These are phyloP conservation scores for Rhodotorula kratochvilovae DNA, from an alignment of 768 basidiomycete species.

Conservation along the genomic window DNA sequence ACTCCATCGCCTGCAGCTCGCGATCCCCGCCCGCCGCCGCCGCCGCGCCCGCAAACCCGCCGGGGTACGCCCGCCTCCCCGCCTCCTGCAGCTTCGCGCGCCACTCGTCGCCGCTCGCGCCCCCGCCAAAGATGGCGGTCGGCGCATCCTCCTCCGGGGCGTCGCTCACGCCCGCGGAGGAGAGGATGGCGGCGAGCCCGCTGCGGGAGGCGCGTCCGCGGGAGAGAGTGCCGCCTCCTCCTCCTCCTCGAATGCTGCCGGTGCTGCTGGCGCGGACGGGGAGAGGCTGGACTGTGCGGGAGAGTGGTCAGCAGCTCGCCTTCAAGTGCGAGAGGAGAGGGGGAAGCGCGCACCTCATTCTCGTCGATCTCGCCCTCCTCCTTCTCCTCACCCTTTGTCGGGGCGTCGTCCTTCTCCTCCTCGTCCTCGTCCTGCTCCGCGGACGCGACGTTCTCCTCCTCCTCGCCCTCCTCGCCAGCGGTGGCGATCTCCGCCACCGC, in stretches of 20 bases:
- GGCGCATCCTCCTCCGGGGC: conserved; percentile 37
- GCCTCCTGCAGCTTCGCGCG: conserved; percentile 56
- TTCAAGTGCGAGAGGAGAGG: too few species aligned
- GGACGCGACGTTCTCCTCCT: conserved; percentile 6
- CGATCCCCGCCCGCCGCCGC: conserved; percentile 57
- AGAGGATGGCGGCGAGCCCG: not conserved
- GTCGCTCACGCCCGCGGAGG: not conserved
- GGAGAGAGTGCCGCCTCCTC: not conserved
- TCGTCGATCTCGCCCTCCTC: not conserved
- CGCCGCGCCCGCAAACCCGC: not conserved
- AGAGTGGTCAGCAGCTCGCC: not conserved
- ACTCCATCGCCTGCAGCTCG: conserved; percentile 55
- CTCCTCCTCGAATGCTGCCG: too few species aligned
- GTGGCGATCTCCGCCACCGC: conserved; percentile 3
- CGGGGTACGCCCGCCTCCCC: conserved; percentile 39
- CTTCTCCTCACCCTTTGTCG: not conserved
- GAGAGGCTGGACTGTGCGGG: not conserved
- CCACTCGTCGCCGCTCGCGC: conserved; percentile 64
- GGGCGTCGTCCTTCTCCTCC: not conserved
- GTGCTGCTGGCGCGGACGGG: too few species aligned
- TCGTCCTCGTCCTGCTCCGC: not conserved
- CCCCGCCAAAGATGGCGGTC: conserved; percentile 77
- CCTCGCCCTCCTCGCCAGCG: not conserved
- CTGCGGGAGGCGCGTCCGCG: too few species aligned
- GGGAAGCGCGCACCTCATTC: not conserved